phyloP scores from a whole-genome alignment of 148 eudicot species.

The Nyssa sinensis region DNA sequence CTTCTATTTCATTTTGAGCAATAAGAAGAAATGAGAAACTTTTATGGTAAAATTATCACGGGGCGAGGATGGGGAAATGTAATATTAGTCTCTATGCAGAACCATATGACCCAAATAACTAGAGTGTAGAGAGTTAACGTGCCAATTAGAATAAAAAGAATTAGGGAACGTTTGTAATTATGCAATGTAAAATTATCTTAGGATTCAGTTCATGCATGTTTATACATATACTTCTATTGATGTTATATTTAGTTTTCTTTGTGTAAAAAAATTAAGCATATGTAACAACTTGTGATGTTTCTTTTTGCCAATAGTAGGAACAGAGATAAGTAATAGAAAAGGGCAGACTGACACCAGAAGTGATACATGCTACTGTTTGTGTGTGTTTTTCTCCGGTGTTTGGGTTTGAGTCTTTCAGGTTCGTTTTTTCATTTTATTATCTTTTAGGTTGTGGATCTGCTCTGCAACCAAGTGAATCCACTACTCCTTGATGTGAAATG shows the following conservation, averaged over 20 bases:
- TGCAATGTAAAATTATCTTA: neutral
- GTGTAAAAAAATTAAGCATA: neutral
- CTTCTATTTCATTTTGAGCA: too few relatives aligned
- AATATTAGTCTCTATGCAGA: too few relatives aligned
- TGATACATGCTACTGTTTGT: neutral
- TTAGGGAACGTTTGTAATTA: too few relatives aligned
- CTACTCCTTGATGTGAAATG: neutral
- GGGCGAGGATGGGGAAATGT: too few relatives aligned
- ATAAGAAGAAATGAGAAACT: too few relatives aligned
- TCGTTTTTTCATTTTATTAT: too few relatives aligned
- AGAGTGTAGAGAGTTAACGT: too few relatives aligned
- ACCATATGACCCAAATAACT: too few relatives aligned
- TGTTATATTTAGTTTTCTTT: neutral
- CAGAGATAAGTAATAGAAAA: neutral
- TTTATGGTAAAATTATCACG: too few relatives aligned
- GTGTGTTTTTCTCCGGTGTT: neutral
- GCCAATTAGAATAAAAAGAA: too few relatives aligned
- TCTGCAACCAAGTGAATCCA: neutral
- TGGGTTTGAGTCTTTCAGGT: too few relatives aligned
- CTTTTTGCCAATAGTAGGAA: neutral
- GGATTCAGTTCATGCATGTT: neutral
- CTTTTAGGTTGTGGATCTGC: too few relatives aligned
- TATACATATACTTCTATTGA: neutral
- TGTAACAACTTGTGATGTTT: neutral
- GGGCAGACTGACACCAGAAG: neutral